These are phyloP conservation scores for Salvia rosmarinus DNA, from an alignment of 257 asterid species.

Conservation along the genomic window DNA sequence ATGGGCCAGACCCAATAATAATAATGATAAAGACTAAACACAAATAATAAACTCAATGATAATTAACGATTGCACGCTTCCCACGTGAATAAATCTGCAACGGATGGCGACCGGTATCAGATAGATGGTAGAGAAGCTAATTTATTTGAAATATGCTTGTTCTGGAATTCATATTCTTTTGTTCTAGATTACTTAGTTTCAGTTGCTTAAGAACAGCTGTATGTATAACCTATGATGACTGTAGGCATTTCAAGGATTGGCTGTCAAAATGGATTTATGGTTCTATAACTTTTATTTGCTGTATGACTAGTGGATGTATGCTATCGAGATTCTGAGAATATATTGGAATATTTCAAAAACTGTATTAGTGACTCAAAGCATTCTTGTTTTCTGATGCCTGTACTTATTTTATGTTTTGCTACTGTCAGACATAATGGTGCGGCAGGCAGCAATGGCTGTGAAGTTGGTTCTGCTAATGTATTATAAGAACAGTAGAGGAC, in stretches of 20 bases:
- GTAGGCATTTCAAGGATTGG: slow-evolving; percentile 8
- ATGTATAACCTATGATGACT: not conserved
- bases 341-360: slow-evolving; percentile 1
- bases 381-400: slow-evolving; percentile 3
- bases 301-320: slow-evolving; percentile 4
- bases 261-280: slow-evolving; percentile 17
- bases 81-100: too few species aligned
- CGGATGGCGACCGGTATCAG: too few species aligned
- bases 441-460: slow-evolving; percentile 82
- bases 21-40: too few species aligned
- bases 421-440: slow-evolving; percentile 76
- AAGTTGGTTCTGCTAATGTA: slow-evolving; percentile 73
- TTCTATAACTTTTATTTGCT: slow-evolving; percentile 2
- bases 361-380: slow-evolving; percentile 9
- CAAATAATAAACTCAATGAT: too few species aligned
- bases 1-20: too few species aligned
- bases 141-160: slow-evolving; percentile 16
- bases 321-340: not conserved
- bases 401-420: slow-evolving; percentile 26
- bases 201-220: not conserved
- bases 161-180: slow-evolving; percentile 18
- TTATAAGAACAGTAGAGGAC: slow-evolving; percentile 81
- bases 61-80: too few species aligned
- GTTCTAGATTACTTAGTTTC: not conserved
- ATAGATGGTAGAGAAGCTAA: not conserved